phyloP scores from a whole-genome alignment of 768 basidiomycete species.

The Sarcodon aspratus region DNA sequence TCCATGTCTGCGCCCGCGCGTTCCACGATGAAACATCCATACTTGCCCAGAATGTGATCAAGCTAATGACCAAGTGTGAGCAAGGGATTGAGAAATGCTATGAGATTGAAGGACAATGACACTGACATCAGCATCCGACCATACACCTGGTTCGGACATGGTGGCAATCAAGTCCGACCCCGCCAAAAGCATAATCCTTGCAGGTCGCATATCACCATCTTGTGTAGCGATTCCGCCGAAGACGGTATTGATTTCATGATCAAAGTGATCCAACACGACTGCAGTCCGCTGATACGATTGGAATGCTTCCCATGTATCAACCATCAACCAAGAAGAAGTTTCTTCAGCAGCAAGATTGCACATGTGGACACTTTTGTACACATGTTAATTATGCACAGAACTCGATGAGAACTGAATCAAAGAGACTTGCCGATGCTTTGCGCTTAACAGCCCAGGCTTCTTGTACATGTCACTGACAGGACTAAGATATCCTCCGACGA shows the following conservation, averaged over 20 bases:
- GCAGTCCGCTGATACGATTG: constrained; percentile 94
- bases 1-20: constrained; percentile 89
- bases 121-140: constrained; percentile 89
- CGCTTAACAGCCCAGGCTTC: constrained; percentile 88
- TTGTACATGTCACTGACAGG: constrained; percentile 96
- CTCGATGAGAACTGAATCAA: constrained; percentile 3
- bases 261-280: constrained; percentile 94
- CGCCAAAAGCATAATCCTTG: constrained; percentile 88
- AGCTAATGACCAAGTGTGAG: constrained; percentile 39
- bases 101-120: constrained; percentile 3
- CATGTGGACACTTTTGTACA: constrained; percentile 59
- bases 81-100: constrained; percentile 5
- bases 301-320: constrained; percentile 96
- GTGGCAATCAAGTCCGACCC: constrained; percentile 98
- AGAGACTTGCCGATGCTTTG: constrained; percentile 69
- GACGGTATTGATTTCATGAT: constrained; percentile 83
- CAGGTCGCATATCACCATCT: constrained; percentile 63
- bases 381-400: neutral
- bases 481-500: constrained; percentile 92
- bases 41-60: constrained; percentile 91
- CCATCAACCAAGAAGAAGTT: constrained; percentile 91
- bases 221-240: constrained; percentile 68
- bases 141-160: constrained; percentile 97
- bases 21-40: constrained; percentile 92
- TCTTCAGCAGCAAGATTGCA: constrained; percentile 84